These are phyloP conservation scores for Verticillium nonalfalfae DNA, from an alignment of 2,329 filamentous ascomycete genomes.

Conservation along the genomic window DNA sequence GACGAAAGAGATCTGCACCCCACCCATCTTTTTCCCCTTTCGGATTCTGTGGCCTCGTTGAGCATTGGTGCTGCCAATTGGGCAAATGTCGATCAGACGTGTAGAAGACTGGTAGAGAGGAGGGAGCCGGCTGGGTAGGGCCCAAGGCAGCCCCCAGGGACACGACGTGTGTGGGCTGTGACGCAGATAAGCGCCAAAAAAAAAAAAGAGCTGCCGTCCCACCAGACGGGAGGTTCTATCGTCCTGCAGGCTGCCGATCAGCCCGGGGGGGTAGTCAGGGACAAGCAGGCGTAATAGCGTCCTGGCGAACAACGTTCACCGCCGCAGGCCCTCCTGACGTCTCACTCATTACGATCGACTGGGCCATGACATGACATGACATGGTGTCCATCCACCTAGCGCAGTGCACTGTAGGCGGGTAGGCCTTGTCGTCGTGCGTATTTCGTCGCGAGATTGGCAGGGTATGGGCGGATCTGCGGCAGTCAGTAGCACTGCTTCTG, in stretches of 20 bases:
- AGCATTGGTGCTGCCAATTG: not conserved
- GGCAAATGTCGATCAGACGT: not conserved
- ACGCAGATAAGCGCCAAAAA: constrained; percentile 1
- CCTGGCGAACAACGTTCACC: not conserved
- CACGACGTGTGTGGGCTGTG: not conserved
- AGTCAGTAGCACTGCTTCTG: not conserved
- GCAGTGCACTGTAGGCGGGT: not conserved
- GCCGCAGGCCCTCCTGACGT: not conserved
- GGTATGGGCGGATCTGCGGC: not conserved
- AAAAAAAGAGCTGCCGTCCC: constrained; percentile 1
- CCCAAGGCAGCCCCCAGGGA: not conserved
- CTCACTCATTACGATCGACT: not conserved
- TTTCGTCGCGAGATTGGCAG: not conserved
- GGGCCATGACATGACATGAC: not conserved
- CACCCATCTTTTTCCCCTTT: not conserved
- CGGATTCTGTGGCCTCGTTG: not conserved
- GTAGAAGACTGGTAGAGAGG: not conserved
- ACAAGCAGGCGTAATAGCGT: not conserved
- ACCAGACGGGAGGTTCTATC: not conserved
- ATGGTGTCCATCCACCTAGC: not conserved
- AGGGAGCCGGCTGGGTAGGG: not conserved
- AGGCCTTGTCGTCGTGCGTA: not conserved
- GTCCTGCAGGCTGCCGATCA: not conserved
- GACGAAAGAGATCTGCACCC: not conserved
- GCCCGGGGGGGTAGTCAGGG: not conserved